These are phyloP conservation scores for Pestalotiopsis sp. DNA, from an alignment of 2,329 filamentous ascomycete species.

Conservation along the genomic window DNA sequence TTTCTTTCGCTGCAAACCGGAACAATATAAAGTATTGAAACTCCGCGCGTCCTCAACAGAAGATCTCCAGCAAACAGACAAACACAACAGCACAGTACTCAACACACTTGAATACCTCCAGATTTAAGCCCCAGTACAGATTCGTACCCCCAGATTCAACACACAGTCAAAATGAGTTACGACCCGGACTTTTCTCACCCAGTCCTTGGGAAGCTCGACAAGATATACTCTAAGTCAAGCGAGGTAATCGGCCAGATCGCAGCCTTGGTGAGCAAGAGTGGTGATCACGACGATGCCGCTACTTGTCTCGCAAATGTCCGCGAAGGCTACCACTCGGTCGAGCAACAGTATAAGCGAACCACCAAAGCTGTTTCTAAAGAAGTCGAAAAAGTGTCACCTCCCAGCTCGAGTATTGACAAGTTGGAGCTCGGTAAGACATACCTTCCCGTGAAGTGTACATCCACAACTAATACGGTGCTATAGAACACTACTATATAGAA, in stretches of 20 bases:
- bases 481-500: background rate
- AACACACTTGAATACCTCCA: background rate
- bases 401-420: background rate
- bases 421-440: background rate
- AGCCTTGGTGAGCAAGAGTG: background rate
- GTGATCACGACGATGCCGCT: background rate
- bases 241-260: background rate
- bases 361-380: background rate
- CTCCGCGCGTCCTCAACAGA: too few species aligned
- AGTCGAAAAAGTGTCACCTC: background rate
- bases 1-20: too few species aligned
- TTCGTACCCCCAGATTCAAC: background rate
- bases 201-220: background rate
- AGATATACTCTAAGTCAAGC: background rate
- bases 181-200: background rate
- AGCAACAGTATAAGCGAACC: background rate
- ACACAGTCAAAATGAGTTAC: background rate
- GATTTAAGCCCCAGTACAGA: background rate
- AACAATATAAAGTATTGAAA: too few species aligned
- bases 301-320: background rate
- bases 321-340: background rate
- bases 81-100: background rate
- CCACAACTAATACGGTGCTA: background rate
- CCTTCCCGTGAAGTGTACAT: background rate
- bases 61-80: too few species aligned